Conservation (phyloP, 1,284 basidiomycete species). For the Pseudomicrostroma phylloplanum region DNA sequence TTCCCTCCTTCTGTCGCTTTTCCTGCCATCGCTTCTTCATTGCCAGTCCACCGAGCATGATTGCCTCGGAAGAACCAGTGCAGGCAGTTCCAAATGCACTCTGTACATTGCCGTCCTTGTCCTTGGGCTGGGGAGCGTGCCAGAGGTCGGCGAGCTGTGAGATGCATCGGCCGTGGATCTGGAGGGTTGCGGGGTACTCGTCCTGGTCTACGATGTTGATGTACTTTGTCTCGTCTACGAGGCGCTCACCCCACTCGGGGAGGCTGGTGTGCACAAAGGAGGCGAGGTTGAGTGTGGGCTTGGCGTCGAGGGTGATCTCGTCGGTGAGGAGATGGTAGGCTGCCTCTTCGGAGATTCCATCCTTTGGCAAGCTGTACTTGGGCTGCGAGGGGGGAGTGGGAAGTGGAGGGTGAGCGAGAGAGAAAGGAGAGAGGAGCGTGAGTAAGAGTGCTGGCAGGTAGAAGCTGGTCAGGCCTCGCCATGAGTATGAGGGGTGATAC, state of each 20-base stretch:
- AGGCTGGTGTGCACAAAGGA: conserved; percentile 58
- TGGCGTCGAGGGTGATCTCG: conserved; percentile 63
- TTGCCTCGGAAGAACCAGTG: conserved; percentile 81
- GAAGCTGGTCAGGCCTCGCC: no score
- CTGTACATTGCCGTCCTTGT: conserved; percentile 27
- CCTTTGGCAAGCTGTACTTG: conserved; percentile 52
- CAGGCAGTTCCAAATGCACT: conserved; percentile 64
- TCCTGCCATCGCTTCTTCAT: conserved; percentile 93
- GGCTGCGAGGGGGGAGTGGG: conserved; percentile 22
- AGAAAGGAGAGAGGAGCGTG: no score
- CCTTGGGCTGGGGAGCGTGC: conserved; percentile 61
- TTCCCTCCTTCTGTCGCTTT: conserved; percentile 72
- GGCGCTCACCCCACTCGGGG: conserved; percentile 53
- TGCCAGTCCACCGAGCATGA: conserved; percentile 85
- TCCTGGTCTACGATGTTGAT: conserved; percentile 67
- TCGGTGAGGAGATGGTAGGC: conserved; percentile 64
- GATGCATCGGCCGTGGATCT: conserved; percentile 54
- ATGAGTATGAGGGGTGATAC: no score
- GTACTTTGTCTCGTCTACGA: conserved; percentile 60
- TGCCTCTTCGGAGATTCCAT: conserved; percentile 52
- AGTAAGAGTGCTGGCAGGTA: no score
- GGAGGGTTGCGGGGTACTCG: conserved; percentile 65
- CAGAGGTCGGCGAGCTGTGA: conserved; percentile 86
- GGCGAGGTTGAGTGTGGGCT: conserved; percentile 73
- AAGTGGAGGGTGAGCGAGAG: conserved; percentile 37